phyloP scores from a whole-genome alignment of 768 basidiomycete genomes.

The Pleurotus citrinopileatus region DNA sequence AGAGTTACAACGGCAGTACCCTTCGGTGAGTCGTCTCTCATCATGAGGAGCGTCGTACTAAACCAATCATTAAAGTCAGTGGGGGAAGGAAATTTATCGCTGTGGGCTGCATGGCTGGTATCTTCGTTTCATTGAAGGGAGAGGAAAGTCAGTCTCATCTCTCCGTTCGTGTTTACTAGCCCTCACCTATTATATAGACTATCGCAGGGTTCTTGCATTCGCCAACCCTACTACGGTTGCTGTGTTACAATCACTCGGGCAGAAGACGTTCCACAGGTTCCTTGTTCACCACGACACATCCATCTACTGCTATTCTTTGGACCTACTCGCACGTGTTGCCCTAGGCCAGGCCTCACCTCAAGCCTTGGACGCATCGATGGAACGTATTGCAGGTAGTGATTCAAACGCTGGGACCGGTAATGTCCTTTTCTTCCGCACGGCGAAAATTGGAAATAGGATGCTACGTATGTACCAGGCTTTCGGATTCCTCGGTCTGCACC shows the following conservation, averaged over 20 bases:
- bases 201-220: conserved; percentile 51
- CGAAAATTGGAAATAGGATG: conserved; percentile 48
- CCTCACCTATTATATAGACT: conserved; percentile 37
- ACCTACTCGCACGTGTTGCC: conserved; percentile 61
- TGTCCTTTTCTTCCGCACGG: conserved; percentile 61
- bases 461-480: conserved; percentile 43
- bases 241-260: conserved; percentile 43
- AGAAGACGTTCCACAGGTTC: conserved; percentile 58
- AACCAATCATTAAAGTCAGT: conserved; percentile 32
- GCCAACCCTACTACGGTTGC: conserved; percentile 51
- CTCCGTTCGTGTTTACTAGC: not conserved
- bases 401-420: conserved; percentile 22
- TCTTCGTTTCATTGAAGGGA: conserved; percentile 61
- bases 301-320: conserved; percentile 67
- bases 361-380: conserved; percentile 53
- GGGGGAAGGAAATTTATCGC: conserved; percentile 57
- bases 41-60: not conserved
- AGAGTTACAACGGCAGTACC: conserved; percentile 56
- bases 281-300: conserved; percentile 59
- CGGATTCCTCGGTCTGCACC: not conserved
- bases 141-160: conserved; percentile 44
- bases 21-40: conserved; percentile 49
- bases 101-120: conserved; percentile 63
- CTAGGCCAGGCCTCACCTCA: conserved; percentile 43
- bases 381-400: conserved; percentile 56